A percentile compares a stretch with the other conserved stretches of the same genome.
Conservation (phyloP, 345 rosid genomes). For the Dipteronia dyeriana region DNA sequence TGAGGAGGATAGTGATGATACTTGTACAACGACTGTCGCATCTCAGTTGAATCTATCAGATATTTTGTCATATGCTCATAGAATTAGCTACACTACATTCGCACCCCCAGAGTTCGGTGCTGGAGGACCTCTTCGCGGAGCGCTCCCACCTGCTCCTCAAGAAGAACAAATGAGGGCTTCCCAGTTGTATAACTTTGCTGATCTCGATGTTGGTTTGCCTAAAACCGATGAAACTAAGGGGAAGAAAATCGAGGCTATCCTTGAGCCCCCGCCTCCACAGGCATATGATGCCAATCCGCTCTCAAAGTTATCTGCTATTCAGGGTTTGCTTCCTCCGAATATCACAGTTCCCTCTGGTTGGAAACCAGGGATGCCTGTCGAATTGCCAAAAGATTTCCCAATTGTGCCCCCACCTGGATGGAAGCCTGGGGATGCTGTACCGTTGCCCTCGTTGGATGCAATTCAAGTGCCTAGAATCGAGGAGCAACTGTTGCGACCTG, state of each 20-base stretch:
- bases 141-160: conserved; percentile 95
- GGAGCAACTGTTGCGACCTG: conserved; percentile 51
- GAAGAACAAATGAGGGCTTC: conserved; percentile 97
- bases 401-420: conserved; percentile 79
- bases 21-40: conserved; percentile 60
- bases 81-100: conserved; percentile 90
- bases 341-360: conserved; percentile 78
- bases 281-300: conserved; percentile 36
- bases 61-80: conserved; percentile 79
- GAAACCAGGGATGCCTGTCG: conserved; percentile 97
- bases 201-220: conserved; percentile 89
- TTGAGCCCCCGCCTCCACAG: conserved; percentile 55
- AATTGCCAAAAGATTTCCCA: conserved; percentile 67
- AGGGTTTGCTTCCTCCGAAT: conserved; percentile 63
- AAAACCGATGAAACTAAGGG: conserved; percentile 52
- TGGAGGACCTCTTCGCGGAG: conserved; percentile 94
- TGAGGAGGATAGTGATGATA: conserved; percentile 35
- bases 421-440: conserved; percentile 89
- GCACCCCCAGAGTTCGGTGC: conserved; percentile 95
- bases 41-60: conserved; percentile 75
- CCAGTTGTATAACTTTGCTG: conserved; percentile 76
- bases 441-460: conserved; percentile 70
- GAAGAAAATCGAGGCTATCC: conserved; percentile 63
- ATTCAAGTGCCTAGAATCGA: conserved; percentile 47
- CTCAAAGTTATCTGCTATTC: conserved; percentile 48